These are phyloP conservation scores for Colletotrichum siamense DNA, from an alignment of 2,329 filamentous ascomycete species.

Conservation along the genomic window DNA sequence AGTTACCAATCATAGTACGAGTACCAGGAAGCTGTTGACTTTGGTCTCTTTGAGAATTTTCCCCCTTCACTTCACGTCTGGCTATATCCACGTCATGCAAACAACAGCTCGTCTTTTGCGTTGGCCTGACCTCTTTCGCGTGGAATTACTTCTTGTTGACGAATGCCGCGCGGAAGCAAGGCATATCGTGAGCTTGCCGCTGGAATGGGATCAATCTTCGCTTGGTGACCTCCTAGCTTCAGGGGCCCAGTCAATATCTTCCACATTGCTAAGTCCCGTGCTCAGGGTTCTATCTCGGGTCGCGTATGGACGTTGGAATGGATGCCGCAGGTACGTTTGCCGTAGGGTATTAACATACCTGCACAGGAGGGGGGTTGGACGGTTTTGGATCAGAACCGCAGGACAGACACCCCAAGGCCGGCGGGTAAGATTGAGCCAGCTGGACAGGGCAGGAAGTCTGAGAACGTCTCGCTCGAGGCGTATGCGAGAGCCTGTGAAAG, in stretches of 20 bases:
- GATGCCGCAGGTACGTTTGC: neutral
- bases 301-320: neutral
- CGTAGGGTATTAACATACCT: neutral
- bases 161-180: neutral
- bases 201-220: neutral
- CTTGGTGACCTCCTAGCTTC: neutral
- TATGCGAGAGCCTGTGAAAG: neutral
- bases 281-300: neutral
- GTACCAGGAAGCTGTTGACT: neutral
- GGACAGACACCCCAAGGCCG: neutral
- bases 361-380: neutral
- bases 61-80: neutral
- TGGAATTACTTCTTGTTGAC: neutral
- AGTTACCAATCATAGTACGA: neutral
- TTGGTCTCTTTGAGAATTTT: neutral
- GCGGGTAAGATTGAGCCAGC: neutral
- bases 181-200: neutral
- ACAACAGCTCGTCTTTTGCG: neutral
- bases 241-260: neutral
- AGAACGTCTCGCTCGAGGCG: neutral
- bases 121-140: neutral
- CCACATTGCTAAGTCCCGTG: neutral
- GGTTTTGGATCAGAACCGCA: neutral
- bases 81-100: neutral
- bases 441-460: neutral